phyloP scores from a whole-genome alignment of 2,329 filamentous ascomycete genomes.

The Corynespora cassiicola region DNA sequence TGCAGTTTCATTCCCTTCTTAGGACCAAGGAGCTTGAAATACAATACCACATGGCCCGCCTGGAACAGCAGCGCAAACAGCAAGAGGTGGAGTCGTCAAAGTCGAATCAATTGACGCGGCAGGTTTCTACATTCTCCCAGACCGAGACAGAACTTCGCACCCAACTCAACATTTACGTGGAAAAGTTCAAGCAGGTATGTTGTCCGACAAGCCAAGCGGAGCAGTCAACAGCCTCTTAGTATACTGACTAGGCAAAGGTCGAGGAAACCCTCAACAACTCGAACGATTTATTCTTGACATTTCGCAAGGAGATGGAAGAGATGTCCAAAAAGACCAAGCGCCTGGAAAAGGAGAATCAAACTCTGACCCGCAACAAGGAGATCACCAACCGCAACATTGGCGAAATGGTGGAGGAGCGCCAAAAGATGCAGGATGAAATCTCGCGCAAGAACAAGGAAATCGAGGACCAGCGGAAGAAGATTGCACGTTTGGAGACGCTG shows the following conservation, averaged over 20 bases:
- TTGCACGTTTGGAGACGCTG: constrained; percentile 89
- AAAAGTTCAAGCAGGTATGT: constrained; percentile 98
- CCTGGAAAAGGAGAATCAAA: constrained; percentile 94
- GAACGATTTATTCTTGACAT: constrained; percentile 95
- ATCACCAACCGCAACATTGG: constrained; percentile 93
- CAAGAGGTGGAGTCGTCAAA: constrained; percentile 82
- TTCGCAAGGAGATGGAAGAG: constrained; percentile 98
- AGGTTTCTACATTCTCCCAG: constrained; percentile 94
- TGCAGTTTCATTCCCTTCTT: constrained; percentile 91
- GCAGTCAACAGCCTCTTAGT: constrained; percentile 41
- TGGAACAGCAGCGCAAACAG: constrained; percentile 87
- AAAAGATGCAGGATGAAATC: constrained; percentile 74
- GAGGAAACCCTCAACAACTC: constrained; percentile 98
- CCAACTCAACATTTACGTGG: constrained; percentile 97
- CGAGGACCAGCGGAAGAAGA: constrained; percentile 82
- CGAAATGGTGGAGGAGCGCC: constrained; percentile 94
- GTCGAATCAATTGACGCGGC: constrained; percentile 83
- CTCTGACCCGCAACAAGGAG: constrained; percentile 89
- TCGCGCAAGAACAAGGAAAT: constrained; percentile 76
- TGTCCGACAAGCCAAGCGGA: constrained; percentile 16
- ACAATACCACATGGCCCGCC: constrained; percentile 86
- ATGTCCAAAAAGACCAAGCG: constrained; percentile 99
- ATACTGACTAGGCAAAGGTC: constrained; percentile 72
- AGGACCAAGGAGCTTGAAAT: constrained; percentile 96
- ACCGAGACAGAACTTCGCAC: constrained; percentile 92